Evolutionary conservation across 1,284 basidiomycete species (phyloP).

Genomic region (Termitomyces sp.): DNA sequence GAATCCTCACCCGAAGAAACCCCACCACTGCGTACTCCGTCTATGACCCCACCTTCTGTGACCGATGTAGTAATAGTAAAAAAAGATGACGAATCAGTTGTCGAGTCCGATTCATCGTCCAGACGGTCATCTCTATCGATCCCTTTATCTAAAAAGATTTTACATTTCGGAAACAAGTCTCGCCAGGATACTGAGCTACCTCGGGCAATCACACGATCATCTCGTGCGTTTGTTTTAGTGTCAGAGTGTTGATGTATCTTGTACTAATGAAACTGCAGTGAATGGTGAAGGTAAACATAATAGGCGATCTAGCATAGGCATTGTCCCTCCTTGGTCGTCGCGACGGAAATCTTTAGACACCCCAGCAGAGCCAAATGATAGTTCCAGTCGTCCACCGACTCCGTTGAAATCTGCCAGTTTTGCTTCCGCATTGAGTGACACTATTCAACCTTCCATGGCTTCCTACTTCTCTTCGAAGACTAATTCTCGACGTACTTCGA

Average conservation of each 20-base stretch:
- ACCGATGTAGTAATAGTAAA: neutral
- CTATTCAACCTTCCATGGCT: conserved; percentile 17
- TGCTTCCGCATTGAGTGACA: conserved; percentile 3
- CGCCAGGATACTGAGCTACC: conserved; percentile 9
- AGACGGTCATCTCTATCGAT: conserved; percentile 18
- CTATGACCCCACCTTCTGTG: conserved; percentile 8
- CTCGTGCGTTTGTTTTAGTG: conserved; percentile 1
- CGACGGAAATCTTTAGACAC: conserved; percentile 20
- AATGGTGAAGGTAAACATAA: conserved; percentile 13
- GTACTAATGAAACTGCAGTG: neutral
- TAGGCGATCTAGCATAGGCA: conserved; percentile 21
- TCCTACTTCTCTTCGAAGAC: conserved; percentile 24
- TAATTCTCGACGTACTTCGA: conserved; percentile 24
- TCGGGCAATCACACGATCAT: neutral
- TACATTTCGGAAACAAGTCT: conserved; percentile 14
- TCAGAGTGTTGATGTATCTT: neutral
- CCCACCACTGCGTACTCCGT: neutral
- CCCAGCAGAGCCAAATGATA: neutral
- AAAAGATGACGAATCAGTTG: conserved; percentile 18
- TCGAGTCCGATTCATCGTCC: conserved; percentile 27
- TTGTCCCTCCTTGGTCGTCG: conserved; percentile 22
- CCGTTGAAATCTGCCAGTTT: conserved; percentile 1
- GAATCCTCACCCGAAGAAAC: conserved; percentile 10
- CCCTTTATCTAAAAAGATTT: conserved; percentile 16
- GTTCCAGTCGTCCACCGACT: conserved; percentile 12